Conservation (phyloP, 108 stramenopile species). For the Cyclotella cryptica region DNA sequence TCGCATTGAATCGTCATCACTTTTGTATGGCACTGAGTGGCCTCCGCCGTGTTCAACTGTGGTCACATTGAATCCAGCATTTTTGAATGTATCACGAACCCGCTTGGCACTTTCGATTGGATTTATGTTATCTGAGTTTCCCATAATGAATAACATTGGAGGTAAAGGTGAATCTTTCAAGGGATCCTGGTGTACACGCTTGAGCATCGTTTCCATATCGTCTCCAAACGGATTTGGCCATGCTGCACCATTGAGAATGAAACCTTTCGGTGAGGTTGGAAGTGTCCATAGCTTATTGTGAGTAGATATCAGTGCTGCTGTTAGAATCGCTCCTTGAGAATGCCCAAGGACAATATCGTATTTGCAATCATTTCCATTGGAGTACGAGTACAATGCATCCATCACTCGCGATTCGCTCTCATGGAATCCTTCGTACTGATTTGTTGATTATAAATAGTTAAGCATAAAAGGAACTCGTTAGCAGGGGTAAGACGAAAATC, state of each 20-base stretch:
- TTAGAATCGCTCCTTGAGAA: slow-evolving; percentile 86
- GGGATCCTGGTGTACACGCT: slow-evolving; percentile 5
- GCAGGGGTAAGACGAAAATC: background rate
- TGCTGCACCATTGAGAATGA: slow-evolving; percentile 81
- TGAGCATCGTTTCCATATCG: slow-evolving; percentile 7
- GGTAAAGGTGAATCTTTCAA: slow-evolving; percentile 17
- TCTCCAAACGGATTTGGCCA: slow-evolving; percentile 75
- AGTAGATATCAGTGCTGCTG: slow-evolving; percentile 64
- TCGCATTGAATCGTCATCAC: slow-evolving; percentile 34
- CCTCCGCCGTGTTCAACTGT: slow-evolving; percentile 71
- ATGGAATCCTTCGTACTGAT: slow-evolving; percentile 72
- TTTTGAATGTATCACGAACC: slow-evolving; percentile 53
- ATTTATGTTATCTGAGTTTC: slow-evolving; percentile 70
- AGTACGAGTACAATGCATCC: slow-evolving; percentile 44
- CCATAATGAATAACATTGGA: slow-evolving; percentile 66
- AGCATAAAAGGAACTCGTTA: background rate
- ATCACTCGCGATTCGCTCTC: slow-evolving; percentile 53
- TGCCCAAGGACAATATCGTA: slow-evolving; percentile 80
- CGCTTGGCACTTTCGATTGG: slow-evolving; percentile 65
- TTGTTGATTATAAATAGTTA: background rate
- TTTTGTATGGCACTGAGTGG: slow-evolving; percentile 66
- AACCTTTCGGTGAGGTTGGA: slow-evolving; percentile 33
- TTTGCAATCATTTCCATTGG: slow-evolving; percentile 26
- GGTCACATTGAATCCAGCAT: slow-evolving; percentile 55
- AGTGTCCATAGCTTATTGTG: slow-evolving; percentile 15